phyloP scores from a whole-genome alignment of 371 early-diverging fungal species.

The Syncephalastrum racemosum region DNA sequence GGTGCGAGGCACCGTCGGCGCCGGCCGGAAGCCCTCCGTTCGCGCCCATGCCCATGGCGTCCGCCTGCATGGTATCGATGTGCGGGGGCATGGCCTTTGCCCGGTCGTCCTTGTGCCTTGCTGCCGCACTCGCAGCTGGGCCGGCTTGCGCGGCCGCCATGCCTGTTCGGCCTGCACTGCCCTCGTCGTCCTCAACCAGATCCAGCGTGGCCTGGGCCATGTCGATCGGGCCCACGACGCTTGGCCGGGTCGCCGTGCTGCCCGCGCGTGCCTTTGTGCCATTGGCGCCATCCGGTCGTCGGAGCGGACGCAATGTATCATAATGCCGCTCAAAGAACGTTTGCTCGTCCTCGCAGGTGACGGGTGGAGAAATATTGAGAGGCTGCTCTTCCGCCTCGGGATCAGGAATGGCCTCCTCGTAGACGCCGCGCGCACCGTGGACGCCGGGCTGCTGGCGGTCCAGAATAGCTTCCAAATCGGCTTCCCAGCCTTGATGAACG shows the following conservation, averaged over 20 bases:
- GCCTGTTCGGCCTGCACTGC: slow-evolving; percentile 3
- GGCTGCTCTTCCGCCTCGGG: slow-evolving; percentile 44
- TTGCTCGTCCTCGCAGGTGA: slow-evolving; percentile 85
- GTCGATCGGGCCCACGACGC: slow-evolving; percentile 37
- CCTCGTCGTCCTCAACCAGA: slow-evolving; percentile 22
- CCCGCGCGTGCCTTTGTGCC: slow-evolving; percentile 11
- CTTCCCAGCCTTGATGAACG: slow-evolving; percentile 63
- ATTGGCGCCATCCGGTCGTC: slow-evolving; percentile 26
- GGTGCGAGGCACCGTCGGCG: slow-evolving; percentile 52
- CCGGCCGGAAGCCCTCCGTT: slow-evolving; percentile 10
- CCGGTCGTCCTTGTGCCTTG: neutral
- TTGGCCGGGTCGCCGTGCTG: slow-evolving; percentile 20
- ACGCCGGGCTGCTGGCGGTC: slow-evolving; percentile 38
- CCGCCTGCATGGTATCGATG: slow-evolving; percentile 14
- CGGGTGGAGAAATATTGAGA: slow-evolving; percentile 40
- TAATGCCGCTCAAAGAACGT: slow-evolving; percentile 71
- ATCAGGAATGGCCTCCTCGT: slow-evolving; percentile 46
- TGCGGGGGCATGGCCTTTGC: slow-evolving; percentile 13
- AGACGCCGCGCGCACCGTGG: slow-evolving; percentile 40
- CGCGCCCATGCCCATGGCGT: slow-evolving; percentile 13
- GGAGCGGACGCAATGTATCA: slow-evolving; percentile 58
- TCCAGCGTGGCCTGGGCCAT: slow-evolving; percentile 27
- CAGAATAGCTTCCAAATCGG: slow-evolving; percentile 45
- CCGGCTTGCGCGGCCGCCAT: neutral
- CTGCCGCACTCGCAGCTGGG: neutral